phyloP scores from a whole-genome alignment of 2,329 filamentous ascomycete genomes.

The Botrytis aclada region DNA sequence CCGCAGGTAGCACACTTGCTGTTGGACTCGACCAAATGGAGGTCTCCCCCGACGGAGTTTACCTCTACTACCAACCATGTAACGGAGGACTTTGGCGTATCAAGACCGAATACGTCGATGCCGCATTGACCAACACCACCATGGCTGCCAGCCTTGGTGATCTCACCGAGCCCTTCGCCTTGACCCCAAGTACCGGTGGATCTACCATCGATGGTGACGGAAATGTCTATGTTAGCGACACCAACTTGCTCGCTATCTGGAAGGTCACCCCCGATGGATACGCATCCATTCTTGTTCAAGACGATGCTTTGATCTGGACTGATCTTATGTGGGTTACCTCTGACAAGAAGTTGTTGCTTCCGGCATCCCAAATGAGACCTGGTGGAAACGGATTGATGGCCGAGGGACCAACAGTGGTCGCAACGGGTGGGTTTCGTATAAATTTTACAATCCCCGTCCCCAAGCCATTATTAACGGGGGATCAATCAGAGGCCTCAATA shows the following conservation, averaged over 20 bases:
- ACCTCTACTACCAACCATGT: slow-evolving; percentile 41
- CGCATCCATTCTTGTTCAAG: slow-evolving; percentile 24
- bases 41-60: slow-evolving; percentile 40
- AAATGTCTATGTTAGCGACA: slow-evolving; percentile 41
- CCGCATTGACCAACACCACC: slow-evolving; percentile 38
- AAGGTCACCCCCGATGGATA: slow-evolving; percentile 23
- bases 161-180: slow-evolving; percentile 34
- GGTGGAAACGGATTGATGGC: slow-evolving; percentile 22
- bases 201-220: slow-evolving; percentile 37
- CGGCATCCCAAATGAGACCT: slow-evolving; percentile 24
- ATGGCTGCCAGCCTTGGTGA: slow-evolving; percentile 32
- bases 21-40: slow-evolving; percentile 41
- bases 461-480: too few species aligned
- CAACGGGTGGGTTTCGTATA: too few species aligned
- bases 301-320: slow-evolving; percentile 23
- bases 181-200: slow-evolving; percentile 1
- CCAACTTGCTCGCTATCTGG: slow-evolving; percentile 29
- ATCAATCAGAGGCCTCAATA: too few species aligned
- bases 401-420: slow-evolving; percentile 19
- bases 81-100: slow-evolving; percentile 40
- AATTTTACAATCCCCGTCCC: too few species aligned
- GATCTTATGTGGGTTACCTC: slow-evolving; percentile 25
- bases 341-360: slow-evolving; percentile 24
- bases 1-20: slow-evolving; percentile 28
- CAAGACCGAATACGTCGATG: slow-evolving; percentile 38